phyloP scores from a whole-genome alignment of 2,329 filamentous ascomycete species.

The Fusarium sp. region DNA sequence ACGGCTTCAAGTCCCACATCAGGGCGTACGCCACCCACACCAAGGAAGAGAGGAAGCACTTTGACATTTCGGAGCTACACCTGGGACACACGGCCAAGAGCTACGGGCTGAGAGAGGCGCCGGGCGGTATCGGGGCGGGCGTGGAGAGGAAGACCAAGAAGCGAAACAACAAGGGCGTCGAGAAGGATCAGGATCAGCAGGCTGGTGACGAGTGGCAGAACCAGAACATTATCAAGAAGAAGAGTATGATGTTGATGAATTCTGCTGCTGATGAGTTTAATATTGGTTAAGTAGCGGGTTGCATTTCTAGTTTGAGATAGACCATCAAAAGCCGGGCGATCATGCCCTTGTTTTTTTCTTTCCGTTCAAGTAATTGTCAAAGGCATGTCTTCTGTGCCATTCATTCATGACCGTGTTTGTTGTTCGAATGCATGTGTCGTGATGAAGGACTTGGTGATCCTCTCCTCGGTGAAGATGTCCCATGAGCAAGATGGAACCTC shows the following conservation, averaged over 20 bases:
- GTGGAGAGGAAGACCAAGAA: conserved; percentile 58
- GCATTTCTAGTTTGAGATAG: conserved; percentile 30
- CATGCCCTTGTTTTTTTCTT: conserved; percentile 15
- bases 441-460: background rate
- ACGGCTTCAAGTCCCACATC: conserved; percentile 90
- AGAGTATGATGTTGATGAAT: conserved; percentile 70
- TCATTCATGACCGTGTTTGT: background rate
- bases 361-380: background rate
- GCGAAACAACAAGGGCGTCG: conserved; percentile 45
- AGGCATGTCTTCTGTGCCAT: accelerated
- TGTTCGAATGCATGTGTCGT: background rate
- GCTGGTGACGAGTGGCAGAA: conserved; percentile 45
- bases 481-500: background rate
- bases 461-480: background rate
- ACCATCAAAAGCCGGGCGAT: conserved; percentile 30
- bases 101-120: conserved; percentile 87
- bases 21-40: conserved; percentile 95
- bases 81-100: conserved; percentile 93
- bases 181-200: conserved; percentile 51
- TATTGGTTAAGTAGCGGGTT: conserved; percentile 58
- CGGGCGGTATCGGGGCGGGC: conserved; percentile 76
- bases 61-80: conserved; percentile 91
- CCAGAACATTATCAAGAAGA: conserved; percentile 62
- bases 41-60: conserved; percentile 81
- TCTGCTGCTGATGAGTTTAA: conserved; percentile 72